phyloP scores from a whole-genome alignment of 139 green algal genomes.

The Volvox reticuliferus region DNA sequence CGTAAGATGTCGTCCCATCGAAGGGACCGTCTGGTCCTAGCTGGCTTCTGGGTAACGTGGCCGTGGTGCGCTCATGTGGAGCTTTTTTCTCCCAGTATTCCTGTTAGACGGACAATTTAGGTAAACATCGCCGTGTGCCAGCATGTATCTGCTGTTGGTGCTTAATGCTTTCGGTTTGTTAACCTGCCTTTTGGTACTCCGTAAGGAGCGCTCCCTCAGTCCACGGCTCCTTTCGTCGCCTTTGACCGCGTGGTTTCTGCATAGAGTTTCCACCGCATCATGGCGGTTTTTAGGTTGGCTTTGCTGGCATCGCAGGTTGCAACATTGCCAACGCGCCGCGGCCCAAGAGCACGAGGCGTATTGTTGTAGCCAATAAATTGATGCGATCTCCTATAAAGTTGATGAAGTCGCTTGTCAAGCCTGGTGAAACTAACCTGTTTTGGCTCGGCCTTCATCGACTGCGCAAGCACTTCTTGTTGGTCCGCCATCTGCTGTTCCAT shows the following conservation, averaged over 20 bases:
- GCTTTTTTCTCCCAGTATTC: conserved; percentile 42
- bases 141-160: background rate
- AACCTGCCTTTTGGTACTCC: conserved; percentile 46
- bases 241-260: conserved; percentile 22
- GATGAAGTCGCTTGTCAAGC: no score
- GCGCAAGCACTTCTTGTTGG: background rate
- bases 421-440: background rate
- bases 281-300: background rate
- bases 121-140: background rate
- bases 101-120: background rate
- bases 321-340: background rate
- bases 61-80: background rate
- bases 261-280: background rate
- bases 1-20: conserved; percentile 12
- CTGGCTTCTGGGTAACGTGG: background rate
- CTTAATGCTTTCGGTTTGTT: no score
- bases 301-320: background rate
- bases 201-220: conserved; percentile 26
- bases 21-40: background rate
- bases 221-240: conserved; percentile 19
- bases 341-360: background rate
- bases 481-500: conserved; percentile 3
- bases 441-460: background rate
- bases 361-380: no score
- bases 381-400: no score